phyloP scores from a whole-genome alignment of 1,139 yeast species.

The Pneumocystis jirovecii region DNA sequence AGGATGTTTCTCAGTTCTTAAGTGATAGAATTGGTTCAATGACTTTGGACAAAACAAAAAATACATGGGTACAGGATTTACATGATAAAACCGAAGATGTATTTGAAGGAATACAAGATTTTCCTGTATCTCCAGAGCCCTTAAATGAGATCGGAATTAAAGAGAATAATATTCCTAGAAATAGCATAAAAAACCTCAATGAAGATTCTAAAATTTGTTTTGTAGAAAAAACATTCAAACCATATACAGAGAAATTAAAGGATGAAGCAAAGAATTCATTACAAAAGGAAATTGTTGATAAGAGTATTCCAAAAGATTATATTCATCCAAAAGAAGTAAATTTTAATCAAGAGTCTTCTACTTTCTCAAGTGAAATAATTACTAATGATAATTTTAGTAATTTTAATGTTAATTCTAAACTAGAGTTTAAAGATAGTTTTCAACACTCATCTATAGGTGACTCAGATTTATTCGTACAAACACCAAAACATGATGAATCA shows the following conservation, averaged over 20 bases:
- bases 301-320: neutral
- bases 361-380: neutral
- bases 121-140: neutral
- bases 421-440: neutral
- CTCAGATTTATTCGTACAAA: neutral
- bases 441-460: neutral
- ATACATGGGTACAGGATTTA: neutral
- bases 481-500: conserved; percentile 3
- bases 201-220: neutral
- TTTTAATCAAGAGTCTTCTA: neutral
- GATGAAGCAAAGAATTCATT: neutral
- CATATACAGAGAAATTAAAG: neutral
- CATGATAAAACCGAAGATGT: conserved; percentile 1
- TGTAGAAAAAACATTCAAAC: neutral
- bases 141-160: neutral
- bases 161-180: neutral
- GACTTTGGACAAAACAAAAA: neutral
- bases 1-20: neutral
- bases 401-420: neutral
- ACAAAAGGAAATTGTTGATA: neutral
- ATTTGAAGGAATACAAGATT: conserved; percentile 1
- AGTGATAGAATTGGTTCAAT: neutral
- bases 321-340: neutral
- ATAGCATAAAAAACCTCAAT: neutral
- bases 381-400: neutral